Base-by-base conservation (phyloP, 192 early-diverging fungal genomes). In the Podila clonocystis region DNA sequence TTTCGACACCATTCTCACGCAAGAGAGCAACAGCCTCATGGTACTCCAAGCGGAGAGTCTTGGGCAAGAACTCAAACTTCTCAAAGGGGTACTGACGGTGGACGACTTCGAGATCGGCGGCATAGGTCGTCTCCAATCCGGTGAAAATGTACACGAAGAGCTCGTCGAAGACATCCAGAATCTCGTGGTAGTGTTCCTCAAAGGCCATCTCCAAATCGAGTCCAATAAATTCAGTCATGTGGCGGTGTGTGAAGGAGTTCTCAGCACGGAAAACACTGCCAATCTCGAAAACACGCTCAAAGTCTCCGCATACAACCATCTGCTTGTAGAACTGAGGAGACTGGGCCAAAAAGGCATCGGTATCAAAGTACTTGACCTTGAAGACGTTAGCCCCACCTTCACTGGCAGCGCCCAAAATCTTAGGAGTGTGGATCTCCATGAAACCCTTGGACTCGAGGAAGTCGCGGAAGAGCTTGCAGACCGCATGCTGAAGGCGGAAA, bases 381-480 rank as follows among this genome's bases (percentile, higher is more conserved):
- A 99, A 99, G n/a, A 99, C 96, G 74, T 97, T 99, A 45, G 98
- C 93, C 59, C 98, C 98, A 68, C 98, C 98, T 88, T 99, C 98
- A 77, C 89, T 92, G 17, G 95, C 94, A 70, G 96, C 91, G 63
- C 91, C 91, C 71, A 97, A 91, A 65, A 99, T 90, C 90, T 99
- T 99, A 75, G 98, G 98, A 28, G 97, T 92, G 84, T 99, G 98
- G 75, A 99, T 99, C 86, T 99, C 98, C 68, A 94, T 91, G 59
- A 98, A 99, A 45, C 85, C 86, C 59, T 94, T 85, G 28, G 83
- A 79, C 60, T 92, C 87, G 59, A 99, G 85, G 83, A 92, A 99
- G 76, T 98, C 96, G 72, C 98, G 92, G 95, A 99, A 99, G 73
- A 98, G 88, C 67, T 89, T 90, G 87, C 93, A 92, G 15, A 99